Evolutionary conservation across 2,329 filamentous ascomycete species (phyloP).

Genomic region (Gaeumannomyces sp.): DNA sequence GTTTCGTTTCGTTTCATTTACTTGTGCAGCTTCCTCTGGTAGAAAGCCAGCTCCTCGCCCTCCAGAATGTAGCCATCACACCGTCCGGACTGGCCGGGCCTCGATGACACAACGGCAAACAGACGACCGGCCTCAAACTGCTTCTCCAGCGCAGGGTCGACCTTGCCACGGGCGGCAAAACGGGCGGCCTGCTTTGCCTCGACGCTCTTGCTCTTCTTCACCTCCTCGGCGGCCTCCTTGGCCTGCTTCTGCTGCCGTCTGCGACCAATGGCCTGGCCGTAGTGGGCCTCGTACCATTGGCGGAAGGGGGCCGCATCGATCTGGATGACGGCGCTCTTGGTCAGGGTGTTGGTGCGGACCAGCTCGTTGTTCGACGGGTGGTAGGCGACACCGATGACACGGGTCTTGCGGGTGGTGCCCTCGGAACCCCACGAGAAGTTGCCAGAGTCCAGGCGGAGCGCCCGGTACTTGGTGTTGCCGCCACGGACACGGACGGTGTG

Average conservation of each 20-base stretch:
- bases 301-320: conserved; percentile 98
- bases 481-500: conserved; percentile 41
- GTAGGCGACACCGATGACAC: conserved; percentile 97
- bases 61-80: conserved; percentile 97
- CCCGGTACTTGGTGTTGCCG: conserved; percentile 99
- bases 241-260: conserved; percentile 72
- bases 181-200: conserved; percentile 95
- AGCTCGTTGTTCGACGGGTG: conserved; percentile 99
- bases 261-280: conserved; percentile 83
- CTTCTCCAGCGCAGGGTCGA: conserved; percentile 86
- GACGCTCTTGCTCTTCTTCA: conserved; percentile 92
- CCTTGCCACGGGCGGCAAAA: conserved; percentile 80
- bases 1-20: conserved; percentile 44
- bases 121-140: conserved; percentile 99
- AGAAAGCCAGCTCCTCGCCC: conserved; percentile 99
- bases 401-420: conserved; percentile 96
- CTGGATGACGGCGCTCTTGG: conserved; percentile 97
- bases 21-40: conserved; percentile 99
- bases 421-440: conserved; percentile 99
- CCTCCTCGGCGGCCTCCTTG: conserved; percentile 57
- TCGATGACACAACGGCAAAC: conserved; percentile 85
- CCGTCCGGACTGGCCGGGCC: conserved; percentile 95
- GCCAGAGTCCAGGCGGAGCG: conserved; percentile 94
- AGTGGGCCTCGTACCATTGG: conserved; percentile 99
- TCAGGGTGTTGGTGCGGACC: conserved; percentile 99